Evolutionary conservation across 1,284 basidiomycete species (phyloP).

Genomic region (Porodaedalea pini): DNA sequence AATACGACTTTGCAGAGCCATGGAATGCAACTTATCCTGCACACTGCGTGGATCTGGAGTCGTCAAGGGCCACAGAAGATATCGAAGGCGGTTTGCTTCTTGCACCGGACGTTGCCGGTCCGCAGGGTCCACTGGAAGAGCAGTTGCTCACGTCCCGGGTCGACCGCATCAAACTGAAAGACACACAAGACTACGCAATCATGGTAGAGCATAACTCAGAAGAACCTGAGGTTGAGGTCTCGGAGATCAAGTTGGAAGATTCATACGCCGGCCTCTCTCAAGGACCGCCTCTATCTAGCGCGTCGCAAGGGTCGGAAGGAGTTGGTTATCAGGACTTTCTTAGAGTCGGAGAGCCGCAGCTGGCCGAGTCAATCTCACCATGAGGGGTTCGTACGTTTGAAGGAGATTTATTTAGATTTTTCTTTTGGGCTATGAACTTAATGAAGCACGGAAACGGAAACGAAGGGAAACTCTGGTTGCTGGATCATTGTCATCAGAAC

Average conservation of each 20-base stretch:
- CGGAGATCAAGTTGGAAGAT: slow-evolving; percentile 4
- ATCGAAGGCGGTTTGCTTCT: slow-evolving; percentile 9
- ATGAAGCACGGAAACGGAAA: too few relatives aligned
- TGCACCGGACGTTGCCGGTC: slow-evolving; percentile 11
- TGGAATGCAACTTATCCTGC: not conserved
- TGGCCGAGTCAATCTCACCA: not conserved
- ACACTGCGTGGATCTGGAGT: slow-evolving; percentile 5
- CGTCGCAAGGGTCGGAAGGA: not conserved
- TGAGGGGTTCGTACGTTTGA: too few relatives aligned
- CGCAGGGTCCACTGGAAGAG: slow-evolving; percentile 12
- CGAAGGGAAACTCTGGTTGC: too few relatives aligned
- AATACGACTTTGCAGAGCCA: slow-evolving; percentile 17
- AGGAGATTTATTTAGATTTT: too few relatives aligned
- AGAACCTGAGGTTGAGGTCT: not conserved
- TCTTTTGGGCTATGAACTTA: too few relatives aligned
- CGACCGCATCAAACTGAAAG: not conserved
- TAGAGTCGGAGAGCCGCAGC: slow-evolving; percentile 1
- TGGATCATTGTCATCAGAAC: too few relatives aligned
- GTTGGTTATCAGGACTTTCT: not conserved
- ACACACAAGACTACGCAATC: not conserved
- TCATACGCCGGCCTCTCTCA: not conserved
- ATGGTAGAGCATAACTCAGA: slow-evolving; percentile 1
- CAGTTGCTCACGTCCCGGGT: slow-evolving; percentile 4
- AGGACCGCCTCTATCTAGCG: not conserved
- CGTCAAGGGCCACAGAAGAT: slow-evolving; percentile 1